Evolutionary conservation across 2,329 filamentous ascomycete species (phyloP).

Genomic region (Phyllachora maydis): DNA sequence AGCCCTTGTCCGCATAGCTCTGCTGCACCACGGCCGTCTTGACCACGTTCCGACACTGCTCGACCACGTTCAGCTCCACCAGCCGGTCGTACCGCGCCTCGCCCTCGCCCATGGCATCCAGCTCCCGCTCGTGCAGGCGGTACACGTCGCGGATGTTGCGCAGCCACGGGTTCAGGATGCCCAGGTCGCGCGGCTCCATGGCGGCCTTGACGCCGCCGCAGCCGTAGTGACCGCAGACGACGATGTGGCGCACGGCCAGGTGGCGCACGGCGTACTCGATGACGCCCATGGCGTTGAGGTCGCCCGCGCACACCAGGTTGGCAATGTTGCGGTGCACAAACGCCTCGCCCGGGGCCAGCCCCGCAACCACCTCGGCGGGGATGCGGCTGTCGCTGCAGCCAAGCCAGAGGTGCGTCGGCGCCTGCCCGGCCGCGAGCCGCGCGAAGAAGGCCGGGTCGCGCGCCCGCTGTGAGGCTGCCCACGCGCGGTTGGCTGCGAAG

Average conservation of each 20-base stretch:
- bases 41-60: slow-evolving; percentile 59
- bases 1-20: slow-evolving; percentile 38
- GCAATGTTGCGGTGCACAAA: slow-evolving; percentile 94
- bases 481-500: slow-evolving; percentile 47
- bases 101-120: slow-evolving; percentile 40
- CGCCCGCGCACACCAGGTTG: slow-evolving; percentile 63
- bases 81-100: slow-evolving; percentile 45
- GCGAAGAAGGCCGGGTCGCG: slow-evolving; percentile 44
- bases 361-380: slow-evolving; percentile 75
- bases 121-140: slow-evolving; percentile 47
- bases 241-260: slow-evolving; percentile 62
- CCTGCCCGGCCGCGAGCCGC: slow-evolving; percentile 37
- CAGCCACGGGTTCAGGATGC: slow-evolving; percentile 53
- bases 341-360: slow-evolving; percentile 70
- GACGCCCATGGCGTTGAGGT: slow-evolving; percentile 62
- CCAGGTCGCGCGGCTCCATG: slow-evolving; percentile 49
- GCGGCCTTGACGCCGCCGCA: slow-evolving; percentile 60
- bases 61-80: slow-evolving; percentile 65
- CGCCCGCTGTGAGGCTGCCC: slow-evolving; percentile 36
- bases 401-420: slow-evolving; percentile 64
- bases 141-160: slow-evolving; percentile 58
- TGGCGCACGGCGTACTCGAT: slow-evolving; percentile 74
- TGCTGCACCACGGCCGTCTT: slow-evolving; percentile 67
- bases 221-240: slow-evolving; percentile 62
- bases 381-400: slow-evolving; percentile 82